Conservation (phyloP, 2,329 filamentous ascomycete genomes). For the Aspergillus awamori region DNA sequence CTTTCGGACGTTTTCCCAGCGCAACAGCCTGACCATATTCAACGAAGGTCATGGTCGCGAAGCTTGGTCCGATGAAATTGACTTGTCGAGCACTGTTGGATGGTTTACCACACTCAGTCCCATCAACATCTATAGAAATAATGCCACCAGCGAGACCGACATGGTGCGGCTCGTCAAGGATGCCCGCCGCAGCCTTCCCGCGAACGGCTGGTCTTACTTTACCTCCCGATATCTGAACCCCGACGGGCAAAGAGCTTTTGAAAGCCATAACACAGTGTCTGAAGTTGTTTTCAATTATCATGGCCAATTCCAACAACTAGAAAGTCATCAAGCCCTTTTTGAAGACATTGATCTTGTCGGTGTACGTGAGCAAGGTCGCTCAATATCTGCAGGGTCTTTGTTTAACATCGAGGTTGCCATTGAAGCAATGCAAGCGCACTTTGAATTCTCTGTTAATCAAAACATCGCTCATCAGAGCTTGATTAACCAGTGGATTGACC, state of each 20-base stretch:
- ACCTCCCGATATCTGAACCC: background rate
- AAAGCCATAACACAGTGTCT: too few species aligned
- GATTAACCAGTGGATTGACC: background rate
- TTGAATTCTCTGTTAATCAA: background rate
- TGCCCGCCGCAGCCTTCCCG: background rate
- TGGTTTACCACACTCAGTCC: conserved; percentile 24
- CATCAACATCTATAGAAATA: background rate
- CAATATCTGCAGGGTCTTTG: background rate
- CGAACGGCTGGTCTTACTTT: conserved; percentile 4
- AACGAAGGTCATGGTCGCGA: conserved; percentile 31
- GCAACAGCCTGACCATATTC: conserved; percentile 21
- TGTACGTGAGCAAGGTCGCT: background rate
- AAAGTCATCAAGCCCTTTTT: background rate
- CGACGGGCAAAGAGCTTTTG: too few species aligned
- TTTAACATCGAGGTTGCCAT: background rate
- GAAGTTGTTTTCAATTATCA: background rate
- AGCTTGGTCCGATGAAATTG: conserved; percentile 14
- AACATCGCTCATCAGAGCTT: too few species aligned
- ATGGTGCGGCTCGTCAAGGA: conserved; percentile 2
- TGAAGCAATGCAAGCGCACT: background rate
- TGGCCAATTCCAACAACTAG: background rate
- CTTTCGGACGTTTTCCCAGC: conserved; percentile 14
- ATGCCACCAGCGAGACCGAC: background rate
- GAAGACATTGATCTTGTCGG: background rate
- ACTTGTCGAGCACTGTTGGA: conserved; percentile 26